phyloP scores from a whole-genome alignment of 2,329 filamentous ascomycete species.

The Scleromitrula shiraiana region DNA sequence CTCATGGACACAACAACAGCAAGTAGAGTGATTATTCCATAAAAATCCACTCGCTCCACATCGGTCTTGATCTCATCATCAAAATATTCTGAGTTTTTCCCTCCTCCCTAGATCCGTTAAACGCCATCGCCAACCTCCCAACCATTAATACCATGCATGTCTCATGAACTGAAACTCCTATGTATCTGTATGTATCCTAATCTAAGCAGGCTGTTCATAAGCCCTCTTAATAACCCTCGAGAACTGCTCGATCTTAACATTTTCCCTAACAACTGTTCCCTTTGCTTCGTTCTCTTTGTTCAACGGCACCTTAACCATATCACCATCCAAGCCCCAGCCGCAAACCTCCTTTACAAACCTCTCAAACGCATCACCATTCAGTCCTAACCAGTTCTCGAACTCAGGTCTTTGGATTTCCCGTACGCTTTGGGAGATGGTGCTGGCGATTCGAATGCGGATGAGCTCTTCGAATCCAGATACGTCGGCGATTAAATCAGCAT shows the following conservation, averaged over 20 bases:
- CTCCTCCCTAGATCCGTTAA: conserved; percentile 9
- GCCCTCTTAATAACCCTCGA: conserved; percentile 71
- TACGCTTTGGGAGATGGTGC: conserved; percentile 74
- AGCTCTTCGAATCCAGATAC: conserved; percentile 92
- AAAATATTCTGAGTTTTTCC: too few relatives aligned
- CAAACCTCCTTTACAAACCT: conserved; percentile 81
- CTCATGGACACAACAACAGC: neutral
- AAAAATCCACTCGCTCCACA: neutral
- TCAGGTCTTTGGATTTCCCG: conserved; percentile 61
- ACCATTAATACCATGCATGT: conserved; percentile 20
- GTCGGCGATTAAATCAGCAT: conserved; percentile 90
- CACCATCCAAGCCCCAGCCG: conserved; percentile 67
- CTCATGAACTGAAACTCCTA: conserved; percentile 11
- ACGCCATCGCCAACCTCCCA: conserved; percentile 18
- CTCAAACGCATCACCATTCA: conserved; percentile 57
- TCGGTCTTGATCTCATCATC: neutral
- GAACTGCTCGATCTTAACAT: conserved; percentile 86
- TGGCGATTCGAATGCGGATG: conserved; percentile 81
- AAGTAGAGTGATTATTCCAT: neutral
- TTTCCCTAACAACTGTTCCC: conserved; percentile 90
- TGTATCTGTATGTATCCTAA: conserved; percentile 1
- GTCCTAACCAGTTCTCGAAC: conserved; percentile 68
- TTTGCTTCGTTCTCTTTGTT: conserved; percentile 98
- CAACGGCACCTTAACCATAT: conserved; percentile 67
- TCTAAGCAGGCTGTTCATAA: conserved; percentile 71